A percentile compares a stretch with the other conserved stretches of the same genome.
Evolutionary conservation across 495 filamentous ascomycete species (phyloP).

Genomic region (Penicillium herquei): DNA sequence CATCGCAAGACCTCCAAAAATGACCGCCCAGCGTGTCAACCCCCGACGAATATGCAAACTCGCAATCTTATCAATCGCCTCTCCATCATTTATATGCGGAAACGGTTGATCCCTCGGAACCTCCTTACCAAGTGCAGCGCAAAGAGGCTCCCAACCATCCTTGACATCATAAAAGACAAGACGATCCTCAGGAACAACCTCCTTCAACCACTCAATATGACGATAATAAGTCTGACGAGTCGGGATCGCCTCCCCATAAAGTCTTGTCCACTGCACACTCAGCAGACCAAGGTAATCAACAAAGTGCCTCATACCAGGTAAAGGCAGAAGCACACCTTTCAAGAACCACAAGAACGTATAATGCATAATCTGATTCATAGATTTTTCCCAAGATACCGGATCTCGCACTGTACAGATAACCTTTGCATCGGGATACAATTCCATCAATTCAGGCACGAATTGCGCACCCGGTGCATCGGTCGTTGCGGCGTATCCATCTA

Average conservation of each 20-base stretch:
- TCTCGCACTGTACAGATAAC: slow-evolving; percentile 30
- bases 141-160: slow-evolving; percentile 52
- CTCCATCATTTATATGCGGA: slow-evolving; percentile 35
- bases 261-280: slow-evolving; percentile 16
- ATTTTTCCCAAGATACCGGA: slow-evolving; percentile 20
- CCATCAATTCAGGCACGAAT: slow-evolving; percentile 25
- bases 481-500: slow-evolving; percentile 54
- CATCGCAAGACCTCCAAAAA: slow-evolving; percentile 2
- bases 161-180: slow-evolving; percentile 46
- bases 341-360: slow-evolving; percentile 18
- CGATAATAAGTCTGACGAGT: slow-evolving; percentile 11
- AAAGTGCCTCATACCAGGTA: slow-evolving; percentile 28
- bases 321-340: slow-evolving; percentile 18
- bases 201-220: slow-evolving; percentile 35
- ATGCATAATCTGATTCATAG: slow-evolving; percentile 13
- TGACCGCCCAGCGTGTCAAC: slow-evolving; percentile 10
- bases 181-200: slow-evolving; percentile 39
- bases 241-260: slow-evolving; percentile 15
- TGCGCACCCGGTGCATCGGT: slow-evolving; percentile 29
- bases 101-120: slow-evolving; percentile 38
- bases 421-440: slow-evolving; percentile 29
- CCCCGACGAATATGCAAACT: slow-evolving; percentile 14
- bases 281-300: slow-evolving; percentile 14
- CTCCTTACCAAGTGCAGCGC: slow-evolving; percentile 44
- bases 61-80: slow-evolving; percentile 12